Conservation (phyloP, 2,329 filamentous ascomycete species). For the Graphilbum fragrans region DNA sequence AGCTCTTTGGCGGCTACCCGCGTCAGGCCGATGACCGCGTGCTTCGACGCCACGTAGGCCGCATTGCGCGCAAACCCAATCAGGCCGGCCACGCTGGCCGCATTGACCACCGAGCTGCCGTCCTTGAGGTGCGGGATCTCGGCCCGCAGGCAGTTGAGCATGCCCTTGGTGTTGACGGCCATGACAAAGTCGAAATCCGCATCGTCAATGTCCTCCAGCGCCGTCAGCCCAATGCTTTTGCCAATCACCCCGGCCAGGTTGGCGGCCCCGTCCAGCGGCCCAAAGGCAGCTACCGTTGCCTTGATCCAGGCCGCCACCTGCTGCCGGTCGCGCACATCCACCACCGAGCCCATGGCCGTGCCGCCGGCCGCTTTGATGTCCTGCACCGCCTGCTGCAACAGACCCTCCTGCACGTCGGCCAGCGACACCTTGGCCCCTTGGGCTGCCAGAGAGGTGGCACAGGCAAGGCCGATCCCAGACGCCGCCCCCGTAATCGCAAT, state of each 20-base stretch:
- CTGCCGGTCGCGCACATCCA: neutral
- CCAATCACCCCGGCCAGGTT: conserved; percentile 36
- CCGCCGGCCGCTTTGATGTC: no score
- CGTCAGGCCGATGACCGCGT: conserved; percentile 16
- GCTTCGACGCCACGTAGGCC: conserved; percentile 18
- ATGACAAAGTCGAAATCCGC: conserved; percentile 6
- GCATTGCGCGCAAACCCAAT: conserved; percentile 20
- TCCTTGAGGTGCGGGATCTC: conserved; percentile 4
- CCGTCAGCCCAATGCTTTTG: conserved; percentile 25
- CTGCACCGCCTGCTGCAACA: no score
- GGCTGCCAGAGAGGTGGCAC: no score
- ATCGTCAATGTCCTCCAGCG: conserved; percentile 26
- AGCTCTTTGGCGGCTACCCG: conserved; percentile 16
- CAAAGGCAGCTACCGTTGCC: no score
- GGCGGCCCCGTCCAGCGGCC: conserved; percentile 25
- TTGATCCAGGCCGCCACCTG: conserved; percentile 32
- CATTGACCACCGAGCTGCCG: conserved; percentile 34
- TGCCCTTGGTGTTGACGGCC: conserved; percentile 34
- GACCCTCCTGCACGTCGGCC: no score
- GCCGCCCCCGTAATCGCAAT: no score
- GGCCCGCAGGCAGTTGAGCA: conserved; percentile 33
- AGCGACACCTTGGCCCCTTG: no score
- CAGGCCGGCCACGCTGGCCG: conserved; percentile 28
- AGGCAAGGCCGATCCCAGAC: no score
- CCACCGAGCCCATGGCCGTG: no score